A percentile compares a stretch with the other conserved stretches of the same genome.
phyloP scores from a whole-genome alignment of 2,329 filamentous ascomycete genomes.

The Sarocladiaceae sp. region DNA sequence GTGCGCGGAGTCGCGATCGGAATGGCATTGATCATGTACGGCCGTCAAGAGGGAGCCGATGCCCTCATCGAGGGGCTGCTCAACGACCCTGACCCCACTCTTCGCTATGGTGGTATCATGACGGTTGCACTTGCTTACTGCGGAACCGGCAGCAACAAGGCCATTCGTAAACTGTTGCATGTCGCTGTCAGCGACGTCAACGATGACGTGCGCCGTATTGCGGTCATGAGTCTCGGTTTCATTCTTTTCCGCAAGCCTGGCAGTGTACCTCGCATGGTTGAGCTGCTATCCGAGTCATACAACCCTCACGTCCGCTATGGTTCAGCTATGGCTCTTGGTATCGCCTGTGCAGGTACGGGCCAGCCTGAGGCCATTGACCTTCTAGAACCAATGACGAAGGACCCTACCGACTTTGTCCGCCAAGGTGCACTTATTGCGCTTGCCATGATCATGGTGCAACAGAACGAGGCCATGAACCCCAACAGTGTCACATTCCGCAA shows the following conservation, averaged over 20 bases:
- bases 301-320: slow-evolving; percentile 98
- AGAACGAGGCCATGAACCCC: slow-evolving; percentile 97
- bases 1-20: slow-evolving; percentile 92
- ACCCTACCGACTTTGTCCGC: slow-evolving; percentile 95
- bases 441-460: slow-evolving; percentile 98
- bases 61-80: slow-evolving; percentile 90
- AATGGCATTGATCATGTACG: slow-evolving; percentile 98
- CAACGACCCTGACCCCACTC: slow-evolving; percentile 86
- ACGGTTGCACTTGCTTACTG: slow-evolving; percentile 98
- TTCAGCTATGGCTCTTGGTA: slow-evolving; percentile 96
- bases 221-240: slow-evolving; percentile 96
- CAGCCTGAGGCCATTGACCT: slow-evolving; percentile 95
- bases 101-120: slow-evolving; percentile 97
- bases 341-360: slow-evolving; percentile 94
- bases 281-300: slow-evolving; percentile 95
- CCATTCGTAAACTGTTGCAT: slow-evolving; percentile 90
- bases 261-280: slow-evolving; percentile 97
- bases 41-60: slow-evolving; percentile 89
- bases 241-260: slow-evolving; percentile 97
- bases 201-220: slow-evolving; percentile 92
- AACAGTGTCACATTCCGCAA: slow-evolving; percentile 90
- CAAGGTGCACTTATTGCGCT: slow-evolving; percentile 93
- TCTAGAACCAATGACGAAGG: slow-evolving; percentile 98
- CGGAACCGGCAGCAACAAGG: slow-evolving; percentile 97
- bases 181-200: slow-evolving; percentile 97